Base-by-base conservation (phyloP, 1,139 yeast species). In the Pneumocystis canis region DNA sequence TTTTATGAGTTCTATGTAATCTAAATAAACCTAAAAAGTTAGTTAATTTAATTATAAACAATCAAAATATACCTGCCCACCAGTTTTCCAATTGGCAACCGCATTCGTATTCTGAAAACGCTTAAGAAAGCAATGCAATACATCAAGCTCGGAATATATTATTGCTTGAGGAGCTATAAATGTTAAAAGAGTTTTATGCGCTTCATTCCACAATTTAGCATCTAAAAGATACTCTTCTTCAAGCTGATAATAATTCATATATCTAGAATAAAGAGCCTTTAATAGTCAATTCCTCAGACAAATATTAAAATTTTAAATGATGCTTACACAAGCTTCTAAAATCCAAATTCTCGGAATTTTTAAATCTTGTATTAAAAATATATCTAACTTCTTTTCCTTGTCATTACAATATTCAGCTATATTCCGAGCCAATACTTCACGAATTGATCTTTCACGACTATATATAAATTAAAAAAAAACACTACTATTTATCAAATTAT, bases 121-220 rank as follows among this genome's bases (percentile, higher is more conserved):
- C 1, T 71, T 63, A 56, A 85, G 71, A 5, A 87, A 69, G 0
- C 70, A 71, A 16, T 73, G 69, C 16, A 88, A 73, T 18, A 73
- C 70, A 2, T 70, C 72, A 7, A 80, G 70, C 3, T 72, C 69
- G 4, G 74, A 71, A 7, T 77, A 75, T 35, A 87, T 79, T 37
- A 84, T 79, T 33, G 83, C 78, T 59, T 73, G 69, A 11, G 97
- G 97, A 0, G 92, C 97, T 54, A 89, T 84, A 18, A 77, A 72
- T 2, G 75, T 70, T 2, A 82, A 70, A 3, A 87, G 75, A 0
- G 82, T 76, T 1, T 74, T 72, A 69, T 87, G 95, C 0, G 96
- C 96, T 59, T 81, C 83, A 1, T 75, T 77, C 77, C 82, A 82
- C 61, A 80, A 72, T 18, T 75, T 76, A 0, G 95, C 95, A n/a